These are phyloP conservation scores for Cladobotryum protrusum DNA, from an alignment of 2,329 filamentous ascomycete species.

Conservation along the genomic window DNA sequence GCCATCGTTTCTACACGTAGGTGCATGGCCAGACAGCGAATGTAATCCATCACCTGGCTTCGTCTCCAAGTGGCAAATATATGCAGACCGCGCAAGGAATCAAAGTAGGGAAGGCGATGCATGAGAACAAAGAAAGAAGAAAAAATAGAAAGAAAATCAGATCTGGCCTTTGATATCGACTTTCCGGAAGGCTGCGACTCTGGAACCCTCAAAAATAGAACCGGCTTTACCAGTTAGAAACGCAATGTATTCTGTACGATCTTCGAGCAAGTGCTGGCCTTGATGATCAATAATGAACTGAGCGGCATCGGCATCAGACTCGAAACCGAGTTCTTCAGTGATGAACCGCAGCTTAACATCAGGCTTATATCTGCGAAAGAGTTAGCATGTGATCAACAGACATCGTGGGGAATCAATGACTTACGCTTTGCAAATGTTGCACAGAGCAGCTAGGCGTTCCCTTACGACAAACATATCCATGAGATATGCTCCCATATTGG, in stretches of 20 bases:
- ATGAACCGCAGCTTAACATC: slow-evolving; percentile 85
- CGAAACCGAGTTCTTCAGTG: slow-evolving; percentile 92
- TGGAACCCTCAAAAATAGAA: slow-evolving; percentile 66
- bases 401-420: slow-evolving; percentile 31
- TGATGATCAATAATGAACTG: slow-evolving; percentile 83
- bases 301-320: slow-evolving; percentile 82
- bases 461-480: slow-evolving; percentile 99
- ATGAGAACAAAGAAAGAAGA: neutral
- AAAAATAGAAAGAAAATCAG: slow-evolving; percentile 36
- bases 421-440: slow-evolving; percentile 92
- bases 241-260: slow-evolving; percentile 65
- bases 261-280: slow-evolving; percentile 69
- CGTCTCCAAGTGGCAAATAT: neutral
- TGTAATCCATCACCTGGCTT: neutral
- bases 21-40: neutral
- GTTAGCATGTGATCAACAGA: slow-evolving; percentile 38
- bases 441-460: slow-evolving; percentile 83
- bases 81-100: neutral
- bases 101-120: neutral
- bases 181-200: slow-evolving; percentile 67
- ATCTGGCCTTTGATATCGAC: slow-evolving; percentile 99
- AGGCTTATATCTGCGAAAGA: slow-evolving; percentile 70
- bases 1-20: neutral
- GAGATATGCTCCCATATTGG: slow-evolving; percentile 95
- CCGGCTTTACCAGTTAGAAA: slow-evolving; percentile 71